Percentiles rank a stretch among this genome's conserved stretches.
Evolutionary conservation across 805 yeast genomes (phyloP).

Genomic region (Blastobotrys attinorum): DNA sequence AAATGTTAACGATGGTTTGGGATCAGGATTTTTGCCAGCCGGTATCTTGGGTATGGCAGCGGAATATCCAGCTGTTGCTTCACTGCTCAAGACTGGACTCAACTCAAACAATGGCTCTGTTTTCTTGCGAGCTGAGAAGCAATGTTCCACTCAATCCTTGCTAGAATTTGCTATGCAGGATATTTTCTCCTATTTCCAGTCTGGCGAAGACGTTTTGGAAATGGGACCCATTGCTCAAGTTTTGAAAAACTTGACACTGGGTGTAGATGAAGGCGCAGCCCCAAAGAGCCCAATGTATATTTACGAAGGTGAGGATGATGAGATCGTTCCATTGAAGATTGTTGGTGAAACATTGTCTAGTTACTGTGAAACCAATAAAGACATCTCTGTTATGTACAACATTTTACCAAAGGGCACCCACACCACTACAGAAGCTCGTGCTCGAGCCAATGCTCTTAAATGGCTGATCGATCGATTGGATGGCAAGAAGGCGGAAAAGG

Average conservation of each 20-base stretch:
- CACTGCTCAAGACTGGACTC: slow-evolving; percentile 6
- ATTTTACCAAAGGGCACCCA: slow-evolving; percentile 10
- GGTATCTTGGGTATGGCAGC: slow-evolving; percentile 20
- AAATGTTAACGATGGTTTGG: slow-evolving; percentile 13
- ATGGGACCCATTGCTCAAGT: slow-evolving; percentile 8
- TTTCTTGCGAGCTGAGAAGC: slow-evolving; percentile 5
- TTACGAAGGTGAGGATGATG: slow-evolving; percentile 19
- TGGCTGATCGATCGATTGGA: slow-evolving; percentile 12
- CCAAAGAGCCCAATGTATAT: slow-evolving; percentile 19
- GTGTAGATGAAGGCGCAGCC: slow-evolving; percentile 5
- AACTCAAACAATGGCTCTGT: slow-evolving; percentile 4
- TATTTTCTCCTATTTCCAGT: slow-evolving; percentile 14
- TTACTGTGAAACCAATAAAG: slow-evolving; percentile 14
- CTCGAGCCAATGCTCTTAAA: slow-evolving; percentile 8
- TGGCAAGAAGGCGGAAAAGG: slow-evolving; percentile 1
- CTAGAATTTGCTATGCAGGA: slow-evolving; percentile 11
- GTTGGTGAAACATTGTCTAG: slow-evolving; percentile 5
- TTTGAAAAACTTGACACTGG: slow-evolving; percentile 15
- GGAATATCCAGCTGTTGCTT: slow-evolving; percentile 17
- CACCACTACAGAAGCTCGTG: slow-evolving; percentile 7
- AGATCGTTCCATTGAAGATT: slow-evolving; percentile 12
- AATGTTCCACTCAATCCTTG: slow-evolving; percentile 15
- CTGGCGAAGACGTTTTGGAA: slow-evolving; percentile 15
- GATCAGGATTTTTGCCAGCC: slow-evolving; percentile 19
- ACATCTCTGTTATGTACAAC: neutral